A percentile compares a stretch with the other conserved stretches of the same genome.
These are phyloP conservation scores for Acrocalymma vagum DNA, from an alignment of 2,329 filamentous ascomycete species.

Conservation along the genomic window DNA sequence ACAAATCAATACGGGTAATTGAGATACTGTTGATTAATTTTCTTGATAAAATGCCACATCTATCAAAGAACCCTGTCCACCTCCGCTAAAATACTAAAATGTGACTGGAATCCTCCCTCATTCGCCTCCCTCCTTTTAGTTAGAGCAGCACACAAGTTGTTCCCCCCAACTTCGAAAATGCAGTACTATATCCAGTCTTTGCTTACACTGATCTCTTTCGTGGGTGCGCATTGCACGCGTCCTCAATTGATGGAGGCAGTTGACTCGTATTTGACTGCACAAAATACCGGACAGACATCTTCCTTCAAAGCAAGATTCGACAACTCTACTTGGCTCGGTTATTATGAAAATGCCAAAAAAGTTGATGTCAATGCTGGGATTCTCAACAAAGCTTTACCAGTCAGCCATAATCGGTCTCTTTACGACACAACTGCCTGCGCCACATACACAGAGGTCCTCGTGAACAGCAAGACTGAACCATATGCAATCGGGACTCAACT, in stretches of 20 bases:
- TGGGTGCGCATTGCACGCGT: conserved; percentile 31
- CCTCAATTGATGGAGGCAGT: conserved; percentile 22
- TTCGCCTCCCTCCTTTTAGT: no score
- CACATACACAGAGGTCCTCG: conserved; percentile 34
- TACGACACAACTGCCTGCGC: conserved; percentile 31
- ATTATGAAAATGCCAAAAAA: conserved; percentile 32
- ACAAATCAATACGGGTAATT: no score
- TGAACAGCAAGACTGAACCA: conserved; percentile 25
- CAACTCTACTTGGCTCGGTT: conserved; percentile 36
- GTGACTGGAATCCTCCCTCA: no score
- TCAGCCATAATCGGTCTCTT: conserved; percentile 27
- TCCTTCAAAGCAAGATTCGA: conserved; percentile 26
- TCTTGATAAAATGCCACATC: no score
- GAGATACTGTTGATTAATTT: no score
- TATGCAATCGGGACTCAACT: conserved; percentile 38
- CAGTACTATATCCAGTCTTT: no score
- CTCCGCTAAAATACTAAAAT: no score
- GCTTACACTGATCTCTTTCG: no score
- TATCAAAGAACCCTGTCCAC: no score
- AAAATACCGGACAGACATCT: conserved; percentile 19
- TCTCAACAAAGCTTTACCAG: conserved; percentile 22
- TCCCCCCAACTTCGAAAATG: no score
- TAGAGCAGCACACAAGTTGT: no score
- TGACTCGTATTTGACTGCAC: conserved; percentile 24
- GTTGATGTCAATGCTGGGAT: conserved; percentile 23